Evolutionary conservation across 78 protist species (phyloP).

Genomic region (Dictyostelium citrinum): DNA sequence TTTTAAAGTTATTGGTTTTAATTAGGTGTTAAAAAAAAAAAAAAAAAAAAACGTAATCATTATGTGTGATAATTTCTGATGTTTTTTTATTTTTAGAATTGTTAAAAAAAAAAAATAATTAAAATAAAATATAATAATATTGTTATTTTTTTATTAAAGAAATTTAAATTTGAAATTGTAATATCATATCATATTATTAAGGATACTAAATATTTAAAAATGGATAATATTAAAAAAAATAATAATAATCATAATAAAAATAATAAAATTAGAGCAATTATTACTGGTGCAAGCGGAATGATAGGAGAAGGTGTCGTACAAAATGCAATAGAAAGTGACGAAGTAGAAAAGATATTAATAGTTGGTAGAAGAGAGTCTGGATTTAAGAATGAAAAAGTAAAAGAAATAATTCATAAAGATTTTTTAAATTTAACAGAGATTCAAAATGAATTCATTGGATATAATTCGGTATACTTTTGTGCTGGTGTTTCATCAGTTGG

Average conservation of each 20-base stretch:
- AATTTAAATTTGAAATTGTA: no score
- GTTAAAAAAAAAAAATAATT: no score
- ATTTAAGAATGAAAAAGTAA: not conserved
- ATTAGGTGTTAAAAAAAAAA: no score
- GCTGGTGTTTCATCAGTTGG: conserved; percentile 15
- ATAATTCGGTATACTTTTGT: not conserved
- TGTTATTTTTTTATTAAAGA: no score
- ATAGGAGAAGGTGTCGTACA: conserved; percentile 2
- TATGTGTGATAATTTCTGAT: no score
- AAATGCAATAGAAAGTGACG: not conserved
- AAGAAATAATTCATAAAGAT: conserved; percentile 2
- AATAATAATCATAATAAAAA: not conserved
- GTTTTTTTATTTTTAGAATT: no score
- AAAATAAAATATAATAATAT: no score
- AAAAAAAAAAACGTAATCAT: no score
- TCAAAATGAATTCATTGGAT: not conserved
- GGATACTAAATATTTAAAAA: not conserved
- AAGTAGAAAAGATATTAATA: not conserved
- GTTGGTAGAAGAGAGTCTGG: not conserved
- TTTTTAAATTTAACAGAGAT: not conserved
- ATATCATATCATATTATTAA: no score
- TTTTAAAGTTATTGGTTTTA: no score
- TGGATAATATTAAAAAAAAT: no score
- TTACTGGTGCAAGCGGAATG: conserved; percentile 37
- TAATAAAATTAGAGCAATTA: conserved; percentile 1